Conservation (phyloP, 164 flowering plant species). For the Stephania japonica region DNA sequence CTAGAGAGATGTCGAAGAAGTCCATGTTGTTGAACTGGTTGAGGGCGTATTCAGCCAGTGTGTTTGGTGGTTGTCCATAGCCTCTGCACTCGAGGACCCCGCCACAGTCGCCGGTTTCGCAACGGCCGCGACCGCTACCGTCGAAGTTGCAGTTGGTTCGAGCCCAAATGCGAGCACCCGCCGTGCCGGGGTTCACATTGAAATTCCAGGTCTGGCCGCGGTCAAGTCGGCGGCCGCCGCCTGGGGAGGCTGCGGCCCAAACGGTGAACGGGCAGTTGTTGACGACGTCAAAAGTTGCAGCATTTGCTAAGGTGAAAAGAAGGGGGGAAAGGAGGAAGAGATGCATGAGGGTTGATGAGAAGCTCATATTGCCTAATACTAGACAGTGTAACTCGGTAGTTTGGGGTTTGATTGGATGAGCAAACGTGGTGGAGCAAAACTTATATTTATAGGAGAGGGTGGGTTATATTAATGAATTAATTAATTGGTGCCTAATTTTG, state of each 20-base stretch:
- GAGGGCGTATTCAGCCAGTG: conserved; percentile 35
- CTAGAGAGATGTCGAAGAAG: conserved; percentile 31
- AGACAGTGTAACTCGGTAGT: no score
- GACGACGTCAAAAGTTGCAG: conserved; percentile 17
- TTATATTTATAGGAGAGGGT: no score
- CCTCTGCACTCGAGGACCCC: conserved; percentile 24
- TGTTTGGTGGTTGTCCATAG: conserved; percentile 31
- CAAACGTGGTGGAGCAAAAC: no score
- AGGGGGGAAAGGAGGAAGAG: not conserved
- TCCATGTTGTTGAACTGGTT: conserved; percentile 23
- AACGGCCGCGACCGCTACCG: conserved; percentile 24
- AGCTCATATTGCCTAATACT: no score
- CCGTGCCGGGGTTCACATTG: conserved; percentile 16
- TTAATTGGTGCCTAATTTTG: not conserved
- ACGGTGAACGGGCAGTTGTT: conserved; percentile 21
- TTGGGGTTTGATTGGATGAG: no score
- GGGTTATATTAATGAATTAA: no score
- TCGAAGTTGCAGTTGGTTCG: conserved; percentile 34
- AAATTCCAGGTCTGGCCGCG: conserved; percentile 19
- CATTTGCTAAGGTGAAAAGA: conserved; percentile 5
- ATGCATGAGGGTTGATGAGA: not conserved
- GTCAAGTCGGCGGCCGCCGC: conserved; percentile 28
- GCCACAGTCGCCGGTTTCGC: conserved; percentile 34
- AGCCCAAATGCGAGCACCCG: conserved; percentile 28
- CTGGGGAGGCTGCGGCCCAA: conserved; percentile 24